Conservation (phyloP, 2,329 filamentous ascomycete genomes). For the Ceratocystis huliohia region DNA sequence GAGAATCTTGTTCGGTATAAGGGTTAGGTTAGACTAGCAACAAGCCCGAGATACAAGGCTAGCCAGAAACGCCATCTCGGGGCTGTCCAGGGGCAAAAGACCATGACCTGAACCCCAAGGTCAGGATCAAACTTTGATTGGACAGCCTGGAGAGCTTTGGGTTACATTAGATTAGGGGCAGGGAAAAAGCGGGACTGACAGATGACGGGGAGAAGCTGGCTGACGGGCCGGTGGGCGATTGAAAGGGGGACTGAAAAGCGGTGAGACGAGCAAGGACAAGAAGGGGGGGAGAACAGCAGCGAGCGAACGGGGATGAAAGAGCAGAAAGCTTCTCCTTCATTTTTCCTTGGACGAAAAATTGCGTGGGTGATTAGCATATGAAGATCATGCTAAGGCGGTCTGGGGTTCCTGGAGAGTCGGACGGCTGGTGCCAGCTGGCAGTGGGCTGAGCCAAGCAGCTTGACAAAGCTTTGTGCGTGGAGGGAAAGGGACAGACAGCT, state of each 20-base stretch:
- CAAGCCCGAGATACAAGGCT: not conserved
- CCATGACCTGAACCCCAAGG: no score
- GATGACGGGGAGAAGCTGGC: not conserved
- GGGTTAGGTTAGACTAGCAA: no score
- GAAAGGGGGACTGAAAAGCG: not conserved
- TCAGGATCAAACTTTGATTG: not conserved
- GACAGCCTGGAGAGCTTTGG: not conserved
- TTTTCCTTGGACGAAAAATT: constrained; percentile 9
- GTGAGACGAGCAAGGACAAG: not conserved
- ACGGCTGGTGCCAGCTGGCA: not conserved
- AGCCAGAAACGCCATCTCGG: no score
- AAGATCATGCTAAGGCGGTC: not conserved
- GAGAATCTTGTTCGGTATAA: no score
- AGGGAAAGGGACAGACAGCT: no score
- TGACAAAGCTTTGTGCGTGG: not conserved
- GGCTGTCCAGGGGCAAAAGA: no score
- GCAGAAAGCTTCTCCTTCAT: not conserved
- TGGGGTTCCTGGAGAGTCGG: not conserved
- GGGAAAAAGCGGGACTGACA: not conserved
- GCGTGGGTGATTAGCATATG: not conserved
- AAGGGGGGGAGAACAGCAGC: not conserved
- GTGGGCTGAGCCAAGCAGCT: not conserved
- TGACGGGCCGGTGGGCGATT: not conserved
- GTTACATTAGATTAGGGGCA: not conserved
- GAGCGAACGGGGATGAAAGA: not conserved